Percentiles rank a stretch among this genome's conserved stretches.
phyloP scores from a whole-genome alignment of 768 basidiomycete genomes.

The Collybia nuda region DNA sequence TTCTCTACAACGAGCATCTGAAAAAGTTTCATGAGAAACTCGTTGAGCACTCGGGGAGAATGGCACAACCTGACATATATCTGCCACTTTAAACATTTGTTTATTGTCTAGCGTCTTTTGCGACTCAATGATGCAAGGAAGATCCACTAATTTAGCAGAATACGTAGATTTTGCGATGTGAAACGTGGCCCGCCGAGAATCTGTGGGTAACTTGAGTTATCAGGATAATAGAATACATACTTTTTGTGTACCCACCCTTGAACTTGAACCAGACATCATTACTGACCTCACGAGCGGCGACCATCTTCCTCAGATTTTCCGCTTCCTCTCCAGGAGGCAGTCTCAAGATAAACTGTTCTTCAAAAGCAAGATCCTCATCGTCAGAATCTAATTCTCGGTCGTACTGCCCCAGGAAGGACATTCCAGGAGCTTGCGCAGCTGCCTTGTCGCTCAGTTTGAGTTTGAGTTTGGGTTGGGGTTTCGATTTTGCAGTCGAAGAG shows the following conservation, averaged over 20 bases:
- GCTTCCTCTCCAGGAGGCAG: conserved; percentile 85
- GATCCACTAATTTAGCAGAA: conserved; percentile 91
- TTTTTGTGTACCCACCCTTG: conserved; percentile 58
- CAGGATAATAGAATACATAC: conserved; percentile 2
- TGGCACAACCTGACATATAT: conserved; percentile 86
- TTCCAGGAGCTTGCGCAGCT: conserved; percentile 77
- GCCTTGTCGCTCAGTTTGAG: conserved; percentile 86
- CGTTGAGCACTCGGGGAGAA: conserved; percentile 1
- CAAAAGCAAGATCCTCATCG: conserved; percentile 91
- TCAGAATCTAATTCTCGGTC: conserved; percentile 95
- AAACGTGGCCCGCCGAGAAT: conserved; percentile 88
- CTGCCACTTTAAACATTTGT: conserved; percentile 98
- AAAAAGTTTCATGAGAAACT: conserved; percentile 3
- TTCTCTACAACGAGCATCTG: conserved; percentile 94
- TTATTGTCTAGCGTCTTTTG: conserved; percentile 96
- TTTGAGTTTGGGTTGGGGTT: conserved; percentile 76
- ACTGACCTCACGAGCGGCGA: conserved; percentile 71
- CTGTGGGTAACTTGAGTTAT: conserved; percentile 38
- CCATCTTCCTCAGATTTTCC: conserved; percentile 79
- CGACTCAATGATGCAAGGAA: conserved; percentile 91
- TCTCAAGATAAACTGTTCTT: conserved; percentile 94
- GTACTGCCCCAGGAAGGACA: conserved; percentile 88
- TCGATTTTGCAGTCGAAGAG: conserved; percentile 46
- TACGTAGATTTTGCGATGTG: conserved; percentile 81
- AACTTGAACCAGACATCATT: conserved; percentile 98